Percentiles rank a stretch among this genome's conserved stretches.
Conservation (phyloP, 116 monocot genomes). For the Posidonia oceanica region DNA sequence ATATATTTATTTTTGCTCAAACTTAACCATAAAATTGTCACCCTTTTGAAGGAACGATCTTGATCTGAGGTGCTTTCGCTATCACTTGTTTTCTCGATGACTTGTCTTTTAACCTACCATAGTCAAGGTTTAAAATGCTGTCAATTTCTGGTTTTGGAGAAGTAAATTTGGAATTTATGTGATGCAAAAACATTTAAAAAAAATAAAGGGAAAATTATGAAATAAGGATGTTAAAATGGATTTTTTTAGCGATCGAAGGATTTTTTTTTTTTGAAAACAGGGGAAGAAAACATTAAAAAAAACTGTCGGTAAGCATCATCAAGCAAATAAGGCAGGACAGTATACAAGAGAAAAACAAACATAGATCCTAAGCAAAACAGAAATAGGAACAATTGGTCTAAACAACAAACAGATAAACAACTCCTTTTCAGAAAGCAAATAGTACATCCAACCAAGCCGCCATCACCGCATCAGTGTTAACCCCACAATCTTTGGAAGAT, state of each 20-base stretch:
- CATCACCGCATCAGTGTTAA: too few relatives aligned
- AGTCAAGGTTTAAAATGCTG: neutral
- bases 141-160: neutral
- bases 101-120: conserved; percentile 42
- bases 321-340: too few relatives aligned
- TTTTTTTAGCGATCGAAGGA: too few relatives aligned
- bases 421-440: too few relatives aligned
- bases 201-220: neutral
- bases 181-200: neutral
- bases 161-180: neutral
- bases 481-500: too few relatives aligned
- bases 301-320: too few relatives aligned
- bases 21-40: neutral
- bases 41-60: conserved; percentile 7
- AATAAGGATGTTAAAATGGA: neutral
- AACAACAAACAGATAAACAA: too few relatives aligned
- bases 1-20: neutral
- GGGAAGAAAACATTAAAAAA: too few relatives aligned
- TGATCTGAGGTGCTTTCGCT: neutral
- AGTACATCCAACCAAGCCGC: too few relatives aligned
- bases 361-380: neutral
- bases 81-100: neutral
- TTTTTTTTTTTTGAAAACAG: too few relatives aligned
- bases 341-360: neutral
- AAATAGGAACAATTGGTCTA: too few relatives aligned